A percentile compares a stretch with the other conserved stretches of the same genome.
Conservation (phyloP, 2,329 filamentous ascomycete genomes). For the Diaporthe caulivora region DNA sequence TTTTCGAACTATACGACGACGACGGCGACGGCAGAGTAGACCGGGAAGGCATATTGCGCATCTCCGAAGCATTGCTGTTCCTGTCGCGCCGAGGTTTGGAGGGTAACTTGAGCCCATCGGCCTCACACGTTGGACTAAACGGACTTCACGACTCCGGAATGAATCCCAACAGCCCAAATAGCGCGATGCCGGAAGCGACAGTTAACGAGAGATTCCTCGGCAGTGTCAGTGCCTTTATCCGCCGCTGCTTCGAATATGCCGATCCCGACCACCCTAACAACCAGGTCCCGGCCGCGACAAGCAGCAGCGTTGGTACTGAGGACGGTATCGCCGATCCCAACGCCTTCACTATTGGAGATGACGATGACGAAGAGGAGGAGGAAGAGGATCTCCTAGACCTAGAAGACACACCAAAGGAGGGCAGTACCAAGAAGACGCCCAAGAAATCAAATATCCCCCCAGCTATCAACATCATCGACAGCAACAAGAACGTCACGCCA, state of each 20-base stretch:
- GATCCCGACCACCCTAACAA: slow-evolving; percentile 86
- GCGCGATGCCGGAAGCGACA: slow-evolving; percentile 64
- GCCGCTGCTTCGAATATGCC: slow-evolving; percentile 97
- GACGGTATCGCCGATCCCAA: slow-evolving; percentile 52
- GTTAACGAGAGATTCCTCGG: slow-evolving; percentile 90
- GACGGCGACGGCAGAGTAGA: slow-evolving; percentile 92
- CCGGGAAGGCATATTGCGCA: slow-evolving; percentile 92
- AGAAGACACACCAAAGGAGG: slow-evolving; percentile 55
- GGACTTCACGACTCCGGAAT: slow-evolving; percentile 50
- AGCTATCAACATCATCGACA: slow-evolving; percentile 44
- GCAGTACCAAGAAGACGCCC: slow-evolving; percentile 44
- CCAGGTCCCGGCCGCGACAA: slow-evolving; percentile 42
- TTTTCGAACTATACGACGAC: slow-evolving; percentile 97
- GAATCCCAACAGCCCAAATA: slow-evolving; percentile 49
- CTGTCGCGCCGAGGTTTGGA: slow-evolving; percentile 90
- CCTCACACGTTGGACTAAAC: slow-evolving; percentile 67
- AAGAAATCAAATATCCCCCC: slow-evolving; percentile 41
- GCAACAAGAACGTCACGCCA: slow-evolving; percentile 38
- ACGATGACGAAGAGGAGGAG: slow-evolving; percentile 67
- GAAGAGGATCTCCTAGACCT: slow-evolving; percentile 73
- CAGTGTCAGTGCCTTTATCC: slow-evolving; percentile 95
- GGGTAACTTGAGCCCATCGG: slow-evolving; percentile 76
- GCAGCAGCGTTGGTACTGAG: slow-evolving; percentile 40
- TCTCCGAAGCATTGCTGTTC: slow-evolving; percentile 94
- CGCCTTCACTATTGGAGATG: slow-evolving; percentile 82